Base-by-base conservation (phyloP, 2,329 filamentous ascomycete genomes). In the Plectosphaerella cucumerina region DNA sequence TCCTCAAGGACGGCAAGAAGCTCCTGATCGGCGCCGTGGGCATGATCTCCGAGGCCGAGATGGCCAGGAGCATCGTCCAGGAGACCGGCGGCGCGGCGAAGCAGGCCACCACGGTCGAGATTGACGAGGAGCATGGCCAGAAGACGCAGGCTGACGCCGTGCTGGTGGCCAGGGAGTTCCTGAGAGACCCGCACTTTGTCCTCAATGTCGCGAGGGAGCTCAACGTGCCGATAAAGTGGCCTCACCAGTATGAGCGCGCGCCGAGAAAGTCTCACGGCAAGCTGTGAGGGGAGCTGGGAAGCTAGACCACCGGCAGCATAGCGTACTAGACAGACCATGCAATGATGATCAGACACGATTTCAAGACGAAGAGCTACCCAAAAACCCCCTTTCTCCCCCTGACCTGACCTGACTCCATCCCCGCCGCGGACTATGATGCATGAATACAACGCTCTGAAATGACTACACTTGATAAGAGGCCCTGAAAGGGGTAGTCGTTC, bases 151-250 rank as follows among this genome's bases (percentile, higher is more conserved):
- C 79, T 1, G 91, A 97, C 63, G 67, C 92, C n/a, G 83, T 86
- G 0, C 76, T 93, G 17, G 76, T 87, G 1, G 92, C 82, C 0
- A 77, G 90, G 50, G 86, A 87, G 62, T 94, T 94, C 68, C 76
- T 95, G 70, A 83, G 90, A 65, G 90, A 96, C 62, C 88, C 91
- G 0, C 85, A 89, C 52, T 84, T 91, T 63, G 86, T 90, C 9
- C 82, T 90, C 69, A 77, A 80, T 33, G 85, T 82, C 55, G 91
- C 89, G 0, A 79, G 88, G 54, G 81, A 90, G 57, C 72, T 96
- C 31, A 84, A 81, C 10, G 83, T 92, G 4, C 72, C 82, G 52
- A 82, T 92, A 5, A 74, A 85, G 59, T 86, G 86, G 81, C 82
- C 90, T 1, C 82, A 83, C 57, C 90, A 95, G 65, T 82, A 82